Conservation (phyloP, 768 basidiomycete genomes). For the Phylloporus scabripes region DNA sequence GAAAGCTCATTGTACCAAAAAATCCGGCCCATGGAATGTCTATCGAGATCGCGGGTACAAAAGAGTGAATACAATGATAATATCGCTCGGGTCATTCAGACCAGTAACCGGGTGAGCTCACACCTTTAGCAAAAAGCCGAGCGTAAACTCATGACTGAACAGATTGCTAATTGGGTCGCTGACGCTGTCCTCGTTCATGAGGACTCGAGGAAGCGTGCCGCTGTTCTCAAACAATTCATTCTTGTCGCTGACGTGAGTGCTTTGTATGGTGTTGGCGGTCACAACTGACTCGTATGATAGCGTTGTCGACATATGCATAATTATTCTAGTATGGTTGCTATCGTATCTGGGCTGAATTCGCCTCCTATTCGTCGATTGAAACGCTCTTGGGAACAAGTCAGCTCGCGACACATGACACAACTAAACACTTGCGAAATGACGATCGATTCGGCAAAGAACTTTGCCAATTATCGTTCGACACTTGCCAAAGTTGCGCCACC, state of each 20-base stretch:
- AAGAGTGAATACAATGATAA: conserved; percentile 72
- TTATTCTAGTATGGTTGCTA: conserved; percentile 95
- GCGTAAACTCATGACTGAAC: conserved; percentile 1
- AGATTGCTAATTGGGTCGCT: conserved; percentile 94
- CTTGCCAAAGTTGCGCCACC: conserved; percentile 83
- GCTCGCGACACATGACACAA: conserved; percentile 62
- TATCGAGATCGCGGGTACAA: conserved; percentile 77
- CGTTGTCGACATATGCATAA: conserved; percentile 87
- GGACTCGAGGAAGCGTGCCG: conserved; percentile 78
- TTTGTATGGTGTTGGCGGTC: background rate
- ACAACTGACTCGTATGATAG: conserved; percentile 37
- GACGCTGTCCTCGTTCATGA: conserved; percentile 76
- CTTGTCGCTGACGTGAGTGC: conserved; percentile 79
- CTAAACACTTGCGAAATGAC: conserved; percentile 82
- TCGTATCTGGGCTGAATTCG: conserved; percentile 90
- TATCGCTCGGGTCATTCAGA: conserved; percentile 81
- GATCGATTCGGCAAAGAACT: conserved; percentile 91
- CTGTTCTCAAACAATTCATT: conserved; percentile 85
- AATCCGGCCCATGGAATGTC: conserved; percentile 86
- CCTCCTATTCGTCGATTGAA: conserved; percentile 90
- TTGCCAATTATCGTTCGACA: conserved; percentile 82
- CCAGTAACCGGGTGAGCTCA: conserved; percentile 70
- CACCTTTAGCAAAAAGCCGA: background rate
- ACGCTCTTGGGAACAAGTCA: conserved; percentile 90
- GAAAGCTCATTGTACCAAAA: conserved; percentile 83